Evolutionary conservation across 2,329 filamentous ascomycete genomes (phyloP).

Genomic region (Pezizomycotina sp.): DNA sequence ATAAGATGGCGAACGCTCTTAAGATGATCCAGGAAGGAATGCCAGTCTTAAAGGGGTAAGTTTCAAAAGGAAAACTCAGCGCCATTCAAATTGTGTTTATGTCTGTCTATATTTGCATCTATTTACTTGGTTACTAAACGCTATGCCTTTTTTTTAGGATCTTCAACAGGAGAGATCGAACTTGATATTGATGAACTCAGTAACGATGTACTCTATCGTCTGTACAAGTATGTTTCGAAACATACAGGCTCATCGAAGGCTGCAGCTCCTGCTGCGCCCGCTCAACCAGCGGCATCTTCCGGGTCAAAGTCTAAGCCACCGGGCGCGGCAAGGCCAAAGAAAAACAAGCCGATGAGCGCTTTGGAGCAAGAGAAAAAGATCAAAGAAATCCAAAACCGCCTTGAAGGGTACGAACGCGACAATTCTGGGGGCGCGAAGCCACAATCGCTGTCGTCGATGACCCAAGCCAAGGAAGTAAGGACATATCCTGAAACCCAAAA

Average conservation of each 20-base stretch:
- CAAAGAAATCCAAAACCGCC: constrained; percentile 38
- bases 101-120: constrained; percentile 27
- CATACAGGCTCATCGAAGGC: constrained; percentile 28
- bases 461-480: constrained; percentile 11
- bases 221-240: constrained; percentile 39
- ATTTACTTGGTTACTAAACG: constrained; percentile 21
- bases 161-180: constrained; percentile 38
- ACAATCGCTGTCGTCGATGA: constrained; percentile 18
- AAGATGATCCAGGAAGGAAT: constrained; percentile 79
- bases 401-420: constrained; percentile 14
- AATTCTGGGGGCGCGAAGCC: constrained; percentile 15
- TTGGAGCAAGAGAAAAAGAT: constrained; percentile 53
- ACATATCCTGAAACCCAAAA: constrained; percentile 5
- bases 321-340: constrained; percentile 42
- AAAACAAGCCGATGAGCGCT: constrained; percentile 65
- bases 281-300: constrained; percentile 33
- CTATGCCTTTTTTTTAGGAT: constrained; percentile 19
- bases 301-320: constrained; percentile 23
- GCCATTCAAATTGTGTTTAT: too few relatives aligned
- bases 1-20: constrained; percentile 64
- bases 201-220: constrained; percentile 38
- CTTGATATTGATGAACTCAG: constrained; percentile 44
- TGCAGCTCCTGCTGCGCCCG: constrained; percentile 33
- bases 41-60: constrained; percentile 47
- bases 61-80: too few relatives aligned